Conservation (phyloP, 805 yeast species). For the Metschnikowia anglica region DNA sequence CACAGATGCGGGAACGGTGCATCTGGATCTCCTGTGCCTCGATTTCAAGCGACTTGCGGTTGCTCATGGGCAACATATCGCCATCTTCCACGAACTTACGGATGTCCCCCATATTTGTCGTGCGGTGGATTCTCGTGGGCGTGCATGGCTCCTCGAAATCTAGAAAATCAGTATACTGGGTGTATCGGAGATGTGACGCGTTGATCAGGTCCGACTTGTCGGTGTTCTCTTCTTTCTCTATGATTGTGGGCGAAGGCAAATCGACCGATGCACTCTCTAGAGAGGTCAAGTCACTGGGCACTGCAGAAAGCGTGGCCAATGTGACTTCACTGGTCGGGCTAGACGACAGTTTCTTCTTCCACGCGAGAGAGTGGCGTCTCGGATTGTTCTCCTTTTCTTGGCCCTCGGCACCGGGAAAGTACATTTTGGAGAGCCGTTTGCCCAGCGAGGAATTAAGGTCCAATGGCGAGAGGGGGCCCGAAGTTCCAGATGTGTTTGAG, state of each 20-base stretch:
- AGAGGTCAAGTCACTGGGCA: conserved; percentile 12
- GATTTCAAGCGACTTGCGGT: conserved; percentile 17
- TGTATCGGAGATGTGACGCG: conserved; percentile 7
- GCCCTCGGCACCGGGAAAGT: not conserved
- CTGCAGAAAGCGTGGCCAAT: conserved; percentile 13
- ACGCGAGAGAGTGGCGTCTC: conserved; percentile 7
- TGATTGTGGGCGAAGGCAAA: conserved; percentile 5
- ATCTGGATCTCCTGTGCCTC: conserved; percentile 18
- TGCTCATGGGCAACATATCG: conserved; percentile 16
- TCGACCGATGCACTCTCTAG: conserved; percentile 12
- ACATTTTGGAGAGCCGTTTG: conserved; percentile 4
- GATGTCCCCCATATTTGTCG: conserved; percentile 15
- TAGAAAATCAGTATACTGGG: conserved; percentile 7
- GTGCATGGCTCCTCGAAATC: conserved; percentile 9
- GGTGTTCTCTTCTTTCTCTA: not conserved
- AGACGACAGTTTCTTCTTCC: conserved; percentile 8
- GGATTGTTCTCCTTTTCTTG: conserved; percentile 5
- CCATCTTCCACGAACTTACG: conserved; percentile 10
- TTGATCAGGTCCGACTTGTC: conserved; percentile 1
- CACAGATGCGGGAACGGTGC: conserved; percentile 5
- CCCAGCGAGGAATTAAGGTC: conserved; percentile 3
- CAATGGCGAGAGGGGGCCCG: conserved; percentile 3
- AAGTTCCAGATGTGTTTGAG: not conserved
- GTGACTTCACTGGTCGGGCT: conserved; percentile 18
- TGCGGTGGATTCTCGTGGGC: conserved; percentile 16